These are phyloP conservation scores for Plasmodium inui DNA, from an alignment of 169 alveolate species.

Conservation along the genomic window DNA sequence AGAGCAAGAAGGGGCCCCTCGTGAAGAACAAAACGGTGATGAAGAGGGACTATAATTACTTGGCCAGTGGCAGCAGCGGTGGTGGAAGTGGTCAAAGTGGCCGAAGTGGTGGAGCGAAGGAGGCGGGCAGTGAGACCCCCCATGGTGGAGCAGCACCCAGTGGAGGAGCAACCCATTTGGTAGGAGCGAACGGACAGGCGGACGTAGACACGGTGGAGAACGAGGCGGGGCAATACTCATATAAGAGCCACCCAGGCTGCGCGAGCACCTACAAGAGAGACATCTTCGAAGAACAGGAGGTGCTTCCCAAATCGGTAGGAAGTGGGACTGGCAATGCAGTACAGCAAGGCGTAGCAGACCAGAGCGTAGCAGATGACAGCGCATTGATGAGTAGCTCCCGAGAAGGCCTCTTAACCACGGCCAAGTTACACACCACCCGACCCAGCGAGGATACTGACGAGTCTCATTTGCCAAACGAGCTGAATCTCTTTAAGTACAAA, in stretches of 20 bases:
- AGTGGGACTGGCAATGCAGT: background rate
- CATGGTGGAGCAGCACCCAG: no score
- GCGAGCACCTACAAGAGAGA: background rate
- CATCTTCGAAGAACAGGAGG: background rate
- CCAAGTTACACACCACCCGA: no score
- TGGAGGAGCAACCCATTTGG: no score
- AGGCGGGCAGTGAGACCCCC: no score
- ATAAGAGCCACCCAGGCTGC: background rate
- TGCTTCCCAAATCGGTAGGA: background rate
- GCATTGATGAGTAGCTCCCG: background rate
- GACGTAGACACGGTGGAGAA: background rate
- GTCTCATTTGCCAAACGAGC: background rate
- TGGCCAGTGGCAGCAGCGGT: slow-evolving; percentile 8
- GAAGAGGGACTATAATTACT: slow-evolving; percentile 35
- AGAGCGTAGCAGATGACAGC: background rate
- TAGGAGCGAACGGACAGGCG: no score
- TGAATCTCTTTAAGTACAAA: slow-evolving; percentile 38
- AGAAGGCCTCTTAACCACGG: background rate
- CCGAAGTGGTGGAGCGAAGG: background rate
- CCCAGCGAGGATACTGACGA: background rate
- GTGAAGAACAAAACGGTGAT: slow-evolving; percentile 25
- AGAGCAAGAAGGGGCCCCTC: background rate
- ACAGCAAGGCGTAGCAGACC: background rate
- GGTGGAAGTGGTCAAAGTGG: background rate
- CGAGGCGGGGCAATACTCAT: background rate